Base-by-base conservation (phyloP, 176 grass and related monocot species). In the Triticum timopheevii region DNA sequence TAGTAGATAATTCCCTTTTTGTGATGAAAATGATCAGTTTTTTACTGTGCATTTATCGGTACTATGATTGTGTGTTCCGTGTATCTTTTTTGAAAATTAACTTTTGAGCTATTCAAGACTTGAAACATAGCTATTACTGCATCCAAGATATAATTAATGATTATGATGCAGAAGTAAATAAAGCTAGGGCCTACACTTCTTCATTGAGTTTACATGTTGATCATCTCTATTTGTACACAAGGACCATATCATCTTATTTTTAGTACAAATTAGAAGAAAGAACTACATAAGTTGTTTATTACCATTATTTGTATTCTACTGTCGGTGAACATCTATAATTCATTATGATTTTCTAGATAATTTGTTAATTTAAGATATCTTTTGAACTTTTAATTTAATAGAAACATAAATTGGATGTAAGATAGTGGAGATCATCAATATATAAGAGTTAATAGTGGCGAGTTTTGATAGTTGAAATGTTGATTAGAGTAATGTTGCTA, bases 301-400 rank as follows among this genome's bases (percentile, higher is more conserved):
- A 47, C 2, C 28, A 30, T 47, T 47, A 47, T 47, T 47, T 47
- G 1, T 47, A 47, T 47, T 47, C 44, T 47, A 47, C 12, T 47
- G 1, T 0, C 44, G 3, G 3, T 47, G 12, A 69, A 74, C 13
- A 20, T n/a, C 24, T 77, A 20, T 73, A 83, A 23, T 79, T 52
- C 23, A 80, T 58, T 65, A 65, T 80, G 56, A 22, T 85, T 65
- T 81, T 61, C 77, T 20, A 27, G 20, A 68, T 81, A 24, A 42
- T 65, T 13, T 68, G 34, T 19, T 69, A 62, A 69, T 34, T 47
- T 90, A 63, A 77, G 35, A 70, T 3, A 27, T 20, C 36, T 13
- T 81, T 10, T 24, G 36, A 85, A 54, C 38, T 76, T 80, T 13
- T 47, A 1, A 3, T 3, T 44, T 44, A 44, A 44, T 44, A 11